Percentiles rank a stretch among this genome's conserved stretches.
These are phyloP conservation scores for Warburgia ugandensis DNA, from an alignment of 164 flowering plant species.

Conservation along the genomic window DNA sequence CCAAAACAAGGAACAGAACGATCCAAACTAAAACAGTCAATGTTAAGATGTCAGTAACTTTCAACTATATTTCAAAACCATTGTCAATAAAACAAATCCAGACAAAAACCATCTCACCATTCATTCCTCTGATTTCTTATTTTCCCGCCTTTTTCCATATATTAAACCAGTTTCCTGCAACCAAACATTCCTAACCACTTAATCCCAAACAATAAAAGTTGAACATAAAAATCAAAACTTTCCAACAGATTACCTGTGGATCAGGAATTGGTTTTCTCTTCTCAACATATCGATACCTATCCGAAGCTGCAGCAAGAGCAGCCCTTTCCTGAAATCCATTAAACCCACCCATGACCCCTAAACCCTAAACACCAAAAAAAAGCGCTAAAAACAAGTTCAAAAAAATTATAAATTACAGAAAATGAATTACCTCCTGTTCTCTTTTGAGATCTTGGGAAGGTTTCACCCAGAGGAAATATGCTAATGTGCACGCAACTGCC, in stretches of 20 bases:
- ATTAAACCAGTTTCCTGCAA: conserved; percentile 65
- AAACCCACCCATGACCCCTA: not conserved
- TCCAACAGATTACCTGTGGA: conserved; percentile 49
- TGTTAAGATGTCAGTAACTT: no score
- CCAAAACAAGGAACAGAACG: no score
- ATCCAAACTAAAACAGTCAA: no score
- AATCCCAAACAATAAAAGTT: conserved; percentile 1
- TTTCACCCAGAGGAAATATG: conserved; percentile 89
- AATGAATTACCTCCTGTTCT: conserved; percentile 7
- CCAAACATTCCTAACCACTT: not conserved
- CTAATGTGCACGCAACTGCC: conserved; percentile 86
- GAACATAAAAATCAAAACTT: not conserved
- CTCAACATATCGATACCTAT: conserved; percentile 62
- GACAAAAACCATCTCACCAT: conserved; percentile 8
- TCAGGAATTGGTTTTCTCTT: conserved; percentile 71
- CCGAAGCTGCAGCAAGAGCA: conserved; percentile 57
- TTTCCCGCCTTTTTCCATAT: conserved; percentile 57
- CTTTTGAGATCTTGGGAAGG: conserved; percentile 78
- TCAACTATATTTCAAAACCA: no score
- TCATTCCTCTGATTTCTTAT: conserved; percentile 27
- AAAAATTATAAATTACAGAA: not conserved
- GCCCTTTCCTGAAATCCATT: conserved; percentile 53
- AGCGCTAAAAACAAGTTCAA: not conserved
- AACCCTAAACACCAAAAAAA: not conserved
- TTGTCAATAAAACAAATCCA: no score